phyloP scores from a whole-genome alignment of 352 stramenopile genomes.

The Globisporangium perplexum region DNA sequence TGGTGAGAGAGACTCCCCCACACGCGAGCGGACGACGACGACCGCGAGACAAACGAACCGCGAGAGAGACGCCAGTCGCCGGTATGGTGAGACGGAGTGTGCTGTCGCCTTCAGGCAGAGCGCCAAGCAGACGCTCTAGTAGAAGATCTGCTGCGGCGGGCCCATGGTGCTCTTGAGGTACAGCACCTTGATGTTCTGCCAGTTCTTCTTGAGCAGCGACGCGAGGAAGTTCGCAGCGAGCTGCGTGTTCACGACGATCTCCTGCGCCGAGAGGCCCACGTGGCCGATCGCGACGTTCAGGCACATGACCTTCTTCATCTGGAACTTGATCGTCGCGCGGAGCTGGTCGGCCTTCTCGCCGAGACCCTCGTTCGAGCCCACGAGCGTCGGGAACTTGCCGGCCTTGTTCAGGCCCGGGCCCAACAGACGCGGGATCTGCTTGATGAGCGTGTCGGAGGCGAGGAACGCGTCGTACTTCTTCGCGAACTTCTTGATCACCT shows the following conservation, averaged over 20 bases:
- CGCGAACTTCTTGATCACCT: too few relatives aligned
- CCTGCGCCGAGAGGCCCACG: slow-evolving; percentile 91
- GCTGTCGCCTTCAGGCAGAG: background rate
- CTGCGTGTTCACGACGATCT: slow-evolving; percentile 98
- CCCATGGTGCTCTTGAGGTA: slow-evolving; percentile 99
- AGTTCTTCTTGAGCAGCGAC: slow-evolving; percentile 99
- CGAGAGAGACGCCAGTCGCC: background rate
- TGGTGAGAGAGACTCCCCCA: too few relatives aligned
- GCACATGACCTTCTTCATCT: slow-evolving; percentile 99
- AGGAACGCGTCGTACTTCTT: slow-evolving; percentile 99
- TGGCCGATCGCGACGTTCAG: slow-evolving; percentile 98
- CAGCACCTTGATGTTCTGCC: slow-evolving; percentile 99
- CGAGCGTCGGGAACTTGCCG: slow-evolving; percentile 96
- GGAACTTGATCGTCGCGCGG: slow-evolving; percentile 99
- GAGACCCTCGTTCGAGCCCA: slow-evolving; percentile 84
- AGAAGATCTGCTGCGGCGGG: slow-evolving; percentile 98
- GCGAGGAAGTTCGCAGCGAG: slow-evolving; percentile 99
- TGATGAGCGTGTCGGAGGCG: slow-evolving; percentile 99
- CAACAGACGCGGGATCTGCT: slow-evolving; percentile 99
- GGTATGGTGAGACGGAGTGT: background rate
- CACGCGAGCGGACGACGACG: too few relatives aligned
- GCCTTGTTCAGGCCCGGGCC: slow-evolving; percentile 98
- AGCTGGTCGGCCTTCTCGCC: slow-evolving; percentile 94
- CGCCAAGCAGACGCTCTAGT: slow-evolving; percentile 68
- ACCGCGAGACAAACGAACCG: too few relatives aligned